Evolutionary conservation across 768 basidiomycete genomes (phyloP).

Genomic region (Lentinula edodes): DNA sequence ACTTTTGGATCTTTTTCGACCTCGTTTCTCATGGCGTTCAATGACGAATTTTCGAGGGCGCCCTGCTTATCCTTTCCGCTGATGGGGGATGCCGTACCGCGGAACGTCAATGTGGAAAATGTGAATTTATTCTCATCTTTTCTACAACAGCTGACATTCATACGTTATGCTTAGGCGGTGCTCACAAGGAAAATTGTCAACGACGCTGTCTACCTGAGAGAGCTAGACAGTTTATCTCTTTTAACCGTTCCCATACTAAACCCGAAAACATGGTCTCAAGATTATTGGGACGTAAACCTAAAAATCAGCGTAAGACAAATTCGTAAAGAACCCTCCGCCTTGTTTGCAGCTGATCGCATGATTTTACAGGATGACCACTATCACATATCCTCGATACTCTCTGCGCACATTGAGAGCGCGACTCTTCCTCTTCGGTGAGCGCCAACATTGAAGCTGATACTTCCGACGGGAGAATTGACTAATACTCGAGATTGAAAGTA

Average conservation of each 20-base stretch:
- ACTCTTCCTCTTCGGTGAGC: conserved; percentile 56
- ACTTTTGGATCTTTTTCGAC: conserved; percentile 63
- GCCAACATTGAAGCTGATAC: not conserved
- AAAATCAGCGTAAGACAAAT: conserved; percentile 21
- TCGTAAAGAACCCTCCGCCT: conserved; percentile 6
- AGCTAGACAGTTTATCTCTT: conserved; percentile 42
- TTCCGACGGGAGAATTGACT: not conserved
- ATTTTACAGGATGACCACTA: conserved; percentile 28
- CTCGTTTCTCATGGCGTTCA: conserved; percentile 52
- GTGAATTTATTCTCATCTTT: not conserved
- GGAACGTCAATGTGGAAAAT: conserved; percentile 23
- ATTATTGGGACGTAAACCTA: conserved; percentile 14
- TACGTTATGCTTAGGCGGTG: conserved; percentile 20
- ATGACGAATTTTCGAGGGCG: conserved; percentile 66
- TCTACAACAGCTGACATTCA: conserved; percentile 8
- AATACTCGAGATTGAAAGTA: conserved; percentile 21
- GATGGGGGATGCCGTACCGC: conserved; percentile 40
- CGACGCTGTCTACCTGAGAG: conserved; percentile 55
- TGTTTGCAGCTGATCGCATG: not conserved
- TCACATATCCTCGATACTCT: conserved; percentile 52
- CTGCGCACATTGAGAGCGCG: conserved; percentile 50
- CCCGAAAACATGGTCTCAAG: conserved; percentile 35
- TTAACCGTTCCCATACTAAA: conserved; percentile 46
- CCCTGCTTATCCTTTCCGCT: conserved; percentile 53
- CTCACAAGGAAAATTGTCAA: conserved; percentile 45